Evolutionary conservation across 2,329 filamentous ascomycete genomes (phyloP), one percentile per base, ranked within the genome.

Genomic region (Dactylellina leptospora): DNA sequence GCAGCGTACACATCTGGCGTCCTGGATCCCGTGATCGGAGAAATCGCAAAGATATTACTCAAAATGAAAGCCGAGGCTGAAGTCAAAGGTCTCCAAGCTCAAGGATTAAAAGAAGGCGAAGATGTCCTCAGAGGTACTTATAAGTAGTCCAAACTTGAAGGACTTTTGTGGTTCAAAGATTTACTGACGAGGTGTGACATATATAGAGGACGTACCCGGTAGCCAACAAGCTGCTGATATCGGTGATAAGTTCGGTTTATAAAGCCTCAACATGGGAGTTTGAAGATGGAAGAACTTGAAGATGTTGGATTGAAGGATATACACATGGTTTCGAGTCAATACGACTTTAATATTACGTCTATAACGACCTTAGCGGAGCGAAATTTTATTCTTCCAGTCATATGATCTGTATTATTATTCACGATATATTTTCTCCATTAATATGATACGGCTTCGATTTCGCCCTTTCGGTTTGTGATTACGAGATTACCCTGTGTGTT

Each of bases 41-140:
- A 79, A 68, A 58, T 81, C 45, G 79, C 78, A 75, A 74, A 60
- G 74, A 78, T 78, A 58, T 70, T 80, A 54, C 80, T 81, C 76
- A 81, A 82, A 75, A 79, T 80, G 28, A 79, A 82, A 75, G 81
- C 79, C 0, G 78, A 80, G 74, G 80, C 80, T 5, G 80, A 82
- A 74, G 77, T 78, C 40, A 80, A 81, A 74, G 79, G 79, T 60
- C 74, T 81, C 74, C 75, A 81, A 73, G 79, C 79, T 6, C 73
- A 81, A 74, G 81, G 81, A 0, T 45, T 80, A 74, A 78, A 80
- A 69, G 79, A 80, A 51, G 80, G 80, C 16, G 73, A 81, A 64
- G 80, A 81, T 73, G 81, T 81, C 68, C 48, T 79, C 2, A 78
- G 77, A 60, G 77, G 80, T 81, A 62, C 76, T 77, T 75, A 2